A percentile compares a stretch with the other conserved stretches of the same genome.
These are phyloP conservation scores for Annona squamosa DNA, from an alignment of 164 flowering plant genomes.

Conservation along the genomic window DNA sequence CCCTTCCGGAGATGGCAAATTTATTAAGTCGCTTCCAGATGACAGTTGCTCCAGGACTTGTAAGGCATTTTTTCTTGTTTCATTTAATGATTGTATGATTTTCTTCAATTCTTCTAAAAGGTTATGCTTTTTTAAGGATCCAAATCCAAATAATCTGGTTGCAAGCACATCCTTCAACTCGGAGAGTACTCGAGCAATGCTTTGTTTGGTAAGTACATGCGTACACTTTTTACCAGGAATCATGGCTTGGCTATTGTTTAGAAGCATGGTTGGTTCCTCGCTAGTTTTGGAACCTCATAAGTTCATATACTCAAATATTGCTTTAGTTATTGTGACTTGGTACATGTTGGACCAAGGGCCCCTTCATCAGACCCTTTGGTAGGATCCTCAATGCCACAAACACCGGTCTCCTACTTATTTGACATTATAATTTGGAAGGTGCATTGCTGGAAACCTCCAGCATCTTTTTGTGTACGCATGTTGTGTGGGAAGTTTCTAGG, in stretches of 20 bases:
- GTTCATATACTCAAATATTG: background rate
- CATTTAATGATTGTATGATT: background rate
- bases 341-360: background rate
- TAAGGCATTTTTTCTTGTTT: constrained; percentile 31
- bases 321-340: background rate
- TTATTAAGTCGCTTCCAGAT: constrained; percentile 57
- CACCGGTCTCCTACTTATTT: too few relatives aligned
- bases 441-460: too few relatives aligned
- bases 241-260: background rate
- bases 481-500: too few relatives aligned
- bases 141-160: constrained; percentile 91
- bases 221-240: background rate
- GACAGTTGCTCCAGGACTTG: constrained; percentile 85
- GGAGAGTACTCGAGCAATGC: constrained; percentile 79
- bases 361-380: too few relatives aligned
- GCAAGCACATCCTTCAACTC: constrained; percentile 92
- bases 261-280: background rate
- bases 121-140: constrained; percentile 57
- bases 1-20: constrained; percentile 77
- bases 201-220: constrained; percentile 73
- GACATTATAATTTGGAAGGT: too few relatives aligned
- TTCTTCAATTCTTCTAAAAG: background rate
- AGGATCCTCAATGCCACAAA: too few relatives aligned
- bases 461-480: too few relatives aligned
- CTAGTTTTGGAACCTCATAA: background rate